These are phyloP conservation scores for Cordyceps cateniannulata DNA, from an alignment of 2,329 filamentous ascomycete genomes.

Conservation along the genomic window DNA sequence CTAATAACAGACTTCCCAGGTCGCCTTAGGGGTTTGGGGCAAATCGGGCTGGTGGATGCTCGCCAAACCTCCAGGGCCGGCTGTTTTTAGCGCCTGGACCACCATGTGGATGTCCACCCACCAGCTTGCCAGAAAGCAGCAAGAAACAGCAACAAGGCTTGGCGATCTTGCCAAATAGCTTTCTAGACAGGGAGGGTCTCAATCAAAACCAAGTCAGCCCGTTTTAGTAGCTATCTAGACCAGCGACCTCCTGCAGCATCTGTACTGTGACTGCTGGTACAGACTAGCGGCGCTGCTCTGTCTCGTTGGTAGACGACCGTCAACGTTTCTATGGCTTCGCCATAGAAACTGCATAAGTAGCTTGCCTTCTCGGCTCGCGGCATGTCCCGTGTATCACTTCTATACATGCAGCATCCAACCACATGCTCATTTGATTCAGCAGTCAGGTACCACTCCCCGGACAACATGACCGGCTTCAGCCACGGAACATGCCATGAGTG, in stretches of 20 bases:
- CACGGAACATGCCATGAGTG: neutral
- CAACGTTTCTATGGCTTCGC: neutral
- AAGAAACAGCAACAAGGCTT: neutral
- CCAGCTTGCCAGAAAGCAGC: neutral
- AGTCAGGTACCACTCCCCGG: neutral
- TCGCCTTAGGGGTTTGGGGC: neutral
- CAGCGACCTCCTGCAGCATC: neutral
- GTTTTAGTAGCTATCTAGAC: neutral
- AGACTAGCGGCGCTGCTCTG: neutral
- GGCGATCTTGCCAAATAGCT: constrained; percentile 7
- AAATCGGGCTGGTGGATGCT: neutral
- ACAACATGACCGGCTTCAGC: neutral
- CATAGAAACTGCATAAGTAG: neutral
- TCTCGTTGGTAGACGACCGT: neutral
- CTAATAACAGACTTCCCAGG: too few species aligned
- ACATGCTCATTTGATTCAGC: neutral
- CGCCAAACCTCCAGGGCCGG: neutral
- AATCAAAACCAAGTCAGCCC: neutral
- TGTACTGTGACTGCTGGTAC: neutral
- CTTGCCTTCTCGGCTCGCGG: neutral
- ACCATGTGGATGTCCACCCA: neutral
- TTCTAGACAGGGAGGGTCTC: neutral
- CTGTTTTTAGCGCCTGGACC: constrained; percentile 1
- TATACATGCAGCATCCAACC: neutral
- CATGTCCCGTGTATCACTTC: neutral